Evolutionary conservation across 2,329 filamentous ascomycete genomes (phyloP), one percentile per base, ranked within the genome.

Genomic region (Domatiomyces catenatus): DNA sequence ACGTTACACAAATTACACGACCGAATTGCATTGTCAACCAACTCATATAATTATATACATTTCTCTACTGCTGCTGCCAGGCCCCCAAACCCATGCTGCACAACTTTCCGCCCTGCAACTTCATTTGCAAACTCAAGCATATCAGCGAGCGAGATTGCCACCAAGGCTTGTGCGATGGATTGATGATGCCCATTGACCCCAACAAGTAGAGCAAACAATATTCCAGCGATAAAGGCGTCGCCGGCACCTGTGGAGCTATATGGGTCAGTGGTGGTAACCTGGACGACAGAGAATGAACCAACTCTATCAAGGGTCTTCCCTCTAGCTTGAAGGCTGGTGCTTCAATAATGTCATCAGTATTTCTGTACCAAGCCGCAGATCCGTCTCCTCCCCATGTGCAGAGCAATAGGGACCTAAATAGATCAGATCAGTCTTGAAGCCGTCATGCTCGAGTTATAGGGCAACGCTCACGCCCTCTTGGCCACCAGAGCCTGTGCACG

Each of bases 171-270:
- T 15, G 32, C 7, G 15, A 39, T 15, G 15, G 10, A 39, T 15
- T 15, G 10, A 39, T 4, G 15, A 2, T 39, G 2, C 2, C 32
- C 12, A 39, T 39, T 5, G 8, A 15, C 12, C 76, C 76, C 81
- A 55, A 73, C 67, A 7, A 64, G 59, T 44, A 60, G 57, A 55
- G 72, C 72, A 60, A 70, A 75, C 47, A 87, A 66, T 64, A 84
- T 78, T 52, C 81, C 83, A 32, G 83, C 83, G 56, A 83, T 77
- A 60, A 87, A 87, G 0, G 83, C 86, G 61, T 87, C 84, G 57
- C 84, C 84, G 44, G 83, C 83, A 50, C 83, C 84, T 54, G 86
- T 75, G 5, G 81, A 74, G 62, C 47, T 49, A 15, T 5, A 39
- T 15, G 1, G 32, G 32, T 39, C 32, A 39, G 32, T 5, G 32